Conservation (phyloP, 2,329 filamentous ascomycete species). For the Colletotrichum navitas region DNA sequence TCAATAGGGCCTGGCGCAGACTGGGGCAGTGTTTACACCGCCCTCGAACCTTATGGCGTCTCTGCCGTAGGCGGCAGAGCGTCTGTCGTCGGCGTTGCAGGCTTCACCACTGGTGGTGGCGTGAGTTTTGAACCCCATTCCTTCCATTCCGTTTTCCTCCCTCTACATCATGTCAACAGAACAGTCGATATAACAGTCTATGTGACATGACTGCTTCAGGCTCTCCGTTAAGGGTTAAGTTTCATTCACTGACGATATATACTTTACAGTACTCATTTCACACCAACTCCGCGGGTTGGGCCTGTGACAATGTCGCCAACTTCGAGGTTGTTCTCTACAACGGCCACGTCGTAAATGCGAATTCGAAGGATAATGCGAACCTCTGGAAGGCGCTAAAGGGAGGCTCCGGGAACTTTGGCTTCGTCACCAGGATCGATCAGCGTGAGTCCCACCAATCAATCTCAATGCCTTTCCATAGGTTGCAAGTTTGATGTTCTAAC, state of each 20-base stretch:
- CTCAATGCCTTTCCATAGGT: background rate
- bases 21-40: slow-evolving; percentile 47
- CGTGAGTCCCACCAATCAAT: slow-evolving; percentile 1
- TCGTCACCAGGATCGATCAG: slow-evolving; percentile 50
- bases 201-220: background rate
- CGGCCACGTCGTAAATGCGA: slow-evolving; percentile 58
- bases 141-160: background rate
- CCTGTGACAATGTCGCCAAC: slow-evolving; percentile 56
- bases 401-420: slow-evolving; percentile 61
- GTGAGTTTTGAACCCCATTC: background rate
- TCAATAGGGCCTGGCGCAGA: slow-evolving; percentile 48
- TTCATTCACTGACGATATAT: background rate
- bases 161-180: too few species aligned
- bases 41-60: slow-evolving; percentile 43
- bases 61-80: slow-evolving; percentile 44
- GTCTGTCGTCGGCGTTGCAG: slow-evolving; percentile 46
- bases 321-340: slow-evolving; percentile 59
- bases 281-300: slow-evolving; percentile 52
- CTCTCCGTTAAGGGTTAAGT: background rate
- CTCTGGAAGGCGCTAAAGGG: slow-evolving; percentile 61
- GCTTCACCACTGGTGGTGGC: slow-evolving; percentile 45
- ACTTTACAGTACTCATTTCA: slow-evolving; percentile 47
- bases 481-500: background rate
- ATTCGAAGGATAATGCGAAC: slow-evolving; percentile 52
- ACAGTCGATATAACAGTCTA: background rate